Base-by-base conservation (phyloP, 176 grass and related monocot genomes). In the Phoenix roebelenii region DNA sequence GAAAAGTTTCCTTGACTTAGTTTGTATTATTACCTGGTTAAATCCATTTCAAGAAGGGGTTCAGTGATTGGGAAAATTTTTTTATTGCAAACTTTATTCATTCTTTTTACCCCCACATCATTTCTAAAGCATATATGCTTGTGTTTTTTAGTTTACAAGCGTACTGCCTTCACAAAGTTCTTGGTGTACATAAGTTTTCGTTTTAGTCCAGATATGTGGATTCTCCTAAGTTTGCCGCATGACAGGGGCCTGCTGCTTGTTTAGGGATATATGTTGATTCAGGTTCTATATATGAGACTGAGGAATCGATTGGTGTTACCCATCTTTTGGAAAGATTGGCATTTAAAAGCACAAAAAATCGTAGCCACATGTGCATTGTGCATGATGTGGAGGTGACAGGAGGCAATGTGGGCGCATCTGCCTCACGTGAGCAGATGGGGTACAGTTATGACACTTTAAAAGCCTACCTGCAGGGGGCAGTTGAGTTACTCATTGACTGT, bases 361-460 rank as follows among this genome's bases (percentile, higher is more conserved):
- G 87, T 24, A 76, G 63, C 26, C 83, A 91, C 67, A 52, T 63
- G 63, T 63, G 67, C 49, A 82, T 97, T 44, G 72, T 88, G 44
- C 76, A 29, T n/a, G 72, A 85, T 4, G 75, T 97, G 14, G 87
- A 91, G 75, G 35, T 65, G 51, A 80, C 65, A 1, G 92, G 92
- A 22, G 84, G 66, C 16, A 97, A 76, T 54, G 73, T 91, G 15
- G 66, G 68, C 16, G 81, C 70, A 3, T 77, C 78, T 0, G 76
- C 69, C 2, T 69, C 84, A 51, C 82, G 92, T 61, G 92, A 97
- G 69, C 87, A 85, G 57, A 91, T 78, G 87, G 87, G 80, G 2
- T 97, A 91, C 57, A 83, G 57, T 79, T 91, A 80, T 50, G 86
- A 97, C 22, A 85, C 80, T 17, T 79, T 97, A 19, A 97, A 91